Evolutionary conservation across 1,284 basidiomycete species (phyloP), one percentile per base, ranked within the genome.

Genomic region (Lentinula novae-zelandiae): DNA sequence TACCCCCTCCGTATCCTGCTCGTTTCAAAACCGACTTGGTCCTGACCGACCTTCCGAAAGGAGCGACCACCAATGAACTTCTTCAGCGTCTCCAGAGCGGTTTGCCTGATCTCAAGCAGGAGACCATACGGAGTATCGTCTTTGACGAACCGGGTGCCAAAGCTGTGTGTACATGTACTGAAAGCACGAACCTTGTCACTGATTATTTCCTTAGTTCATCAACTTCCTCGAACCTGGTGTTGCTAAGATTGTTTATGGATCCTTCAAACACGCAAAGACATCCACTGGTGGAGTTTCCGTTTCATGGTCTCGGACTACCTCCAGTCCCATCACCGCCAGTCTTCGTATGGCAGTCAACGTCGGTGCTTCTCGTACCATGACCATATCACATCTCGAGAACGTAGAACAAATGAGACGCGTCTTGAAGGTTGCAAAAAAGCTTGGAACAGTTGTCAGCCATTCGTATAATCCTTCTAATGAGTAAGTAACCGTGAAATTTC

Each of bases 361-460:
- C 12, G 54, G 54, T 15, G 54, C 44, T 7, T 56, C 54, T 34
- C 54, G 54, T 20, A 56, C 54, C 17, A 12, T 56, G 20, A 46
- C 42, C 31, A 42, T 56, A 36, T 56, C 54, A 22, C 39, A 46
- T 12, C 39, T 56, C 17, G 5, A 42, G n/a, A 17, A 46, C 27
- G 54, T 56, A 17, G 27, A 42, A 5, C 54, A 56, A n/a, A 40
- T 56, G 20, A 12, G 42, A 46, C n/a, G 27, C 8, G 33, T 46
- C 5, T 56, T 56, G 27, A 56, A 56, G n/a, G 31, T 15, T 17
- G 44, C 20, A 7, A 42, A 15, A n/a, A 27, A 48, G 15, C 17
- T 56, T 56, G 54, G 54, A n/a, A 56, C 54, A 12, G 27, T 56
- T 15, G 8, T 56, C 39, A 56, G 27, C 22, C 39, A 56, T 46